Evolutionary conservation across 1,139 yeast species (phyloP).

Genomic region (Taiozyma onychis): DNA sequence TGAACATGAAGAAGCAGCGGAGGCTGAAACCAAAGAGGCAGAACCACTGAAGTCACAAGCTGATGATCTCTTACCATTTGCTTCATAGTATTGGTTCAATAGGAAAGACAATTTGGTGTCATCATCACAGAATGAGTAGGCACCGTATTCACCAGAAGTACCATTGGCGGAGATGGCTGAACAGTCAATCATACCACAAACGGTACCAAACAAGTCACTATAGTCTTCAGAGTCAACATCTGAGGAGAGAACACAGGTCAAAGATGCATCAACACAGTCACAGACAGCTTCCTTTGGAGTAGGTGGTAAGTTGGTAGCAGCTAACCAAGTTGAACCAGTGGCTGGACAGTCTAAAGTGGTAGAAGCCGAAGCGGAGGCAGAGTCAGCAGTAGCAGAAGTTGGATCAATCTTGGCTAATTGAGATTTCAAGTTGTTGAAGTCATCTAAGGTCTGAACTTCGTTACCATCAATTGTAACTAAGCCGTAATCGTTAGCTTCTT

Average conservation of each 20-base stretch:
- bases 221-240: conserved; percentile 47
- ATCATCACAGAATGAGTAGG: conserved; percentile 57
- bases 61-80: conserved; percentile 35
- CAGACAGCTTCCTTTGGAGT: conserved; percentile 62
- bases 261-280: conserved; percentile 47
- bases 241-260: conserved; percentile 46
- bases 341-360: conserved; percentile 52
- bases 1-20: conserved; percentile 48
- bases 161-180: conserved; percentile 56
- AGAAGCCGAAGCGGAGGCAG: conserved; percentile 41
- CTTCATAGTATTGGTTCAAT: conserved; percentile 58
- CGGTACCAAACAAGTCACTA: conserved; percentile 46
- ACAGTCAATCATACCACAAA: conserved; percentile 50
- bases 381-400: conserved; percentile 39
- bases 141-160: conserved; percentile 54
- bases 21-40: conserved; percentile 42
- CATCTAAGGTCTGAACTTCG: conserved; percentile 54
- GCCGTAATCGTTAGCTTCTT: conserved; percentile 70
- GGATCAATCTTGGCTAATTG: conserved; percentile 55
- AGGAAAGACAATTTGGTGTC: conserved; percentile 58
- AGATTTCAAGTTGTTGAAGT: conserved; percentile 48
- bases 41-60: conserved; percentile 71
- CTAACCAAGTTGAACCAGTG: conserved; percentile 46
- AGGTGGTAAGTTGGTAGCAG: conserved; percentile 64
- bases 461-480: conserved; percentile 53